phyloP scores from a whole-genome alignment of 2,329 filamentous ascomycete genomes.

The Rhytidhysteron rufulum region DNA sequence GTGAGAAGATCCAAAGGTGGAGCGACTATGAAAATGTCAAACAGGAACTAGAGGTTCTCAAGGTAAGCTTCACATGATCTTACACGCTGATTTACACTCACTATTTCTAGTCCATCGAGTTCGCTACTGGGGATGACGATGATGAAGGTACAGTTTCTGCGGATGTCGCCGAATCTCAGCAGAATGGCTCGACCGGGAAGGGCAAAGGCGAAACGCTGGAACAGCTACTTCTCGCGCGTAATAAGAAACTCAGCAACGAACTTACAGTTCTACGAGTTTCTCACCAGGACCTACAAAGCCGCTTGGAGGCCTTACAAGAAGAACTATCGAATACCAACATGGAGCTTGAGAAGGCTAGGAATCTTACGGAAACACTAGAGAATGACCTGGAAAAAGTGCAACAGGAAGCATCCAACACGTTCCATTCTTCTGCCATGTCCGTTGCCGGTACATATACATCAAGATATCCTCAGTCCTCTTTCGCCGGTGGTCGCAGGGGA shows the following conservation, averaged over 20 bases:
- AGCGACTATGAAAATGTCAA: conserved; percentile 95
- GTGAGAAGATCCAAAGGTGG: conserved; percentile 80
- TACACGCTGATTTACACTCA: background rate
- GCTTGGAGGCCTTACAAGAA: conserved; percentile 75
- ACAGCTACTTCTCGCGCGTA: conserved; percentile 83
- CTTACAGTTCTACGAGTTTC: conserved; percentile 89
- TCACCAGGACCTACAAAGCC: conserved; percentile 82
- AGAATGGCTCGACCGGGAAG: conserved; percentile 52
- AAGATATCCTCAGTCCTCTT: conserved; percentile 65
- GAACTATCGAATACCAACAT: conserved; percentile 78
- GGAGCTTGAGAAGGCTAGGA: conserved; percentile 80
- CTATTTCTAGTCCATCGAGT: conserved; percentile 72
- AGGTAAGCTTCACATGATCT: conserved; percentile 43
- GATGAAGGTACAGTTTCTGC: conserved; percentile 54
- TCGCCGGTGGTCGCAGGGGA: conserved; percentile 52
- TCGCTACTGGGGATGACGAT: conserved; percentile 80
- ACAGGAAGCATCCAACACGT: conserved; percentile 75
- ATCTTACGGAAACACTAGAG: conserved; percentile 83
- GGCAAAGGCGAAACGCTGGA: conserved; percentile 77
- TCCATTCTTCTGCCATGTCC: conserved; percentile 81
- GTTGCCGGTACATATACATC: conserved; percentile 89
- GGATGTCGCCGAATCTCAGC: conserved; percentile 28
- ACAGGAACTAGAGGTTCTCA: conserved; percentile 91
- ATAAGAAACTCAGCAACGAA: conserved; percentile 95
- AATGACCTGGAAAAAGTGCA: conserved; percentile 87